Conservation (phyloP, 306 rosid species). For the Mimosa bimucronata region DNA sequence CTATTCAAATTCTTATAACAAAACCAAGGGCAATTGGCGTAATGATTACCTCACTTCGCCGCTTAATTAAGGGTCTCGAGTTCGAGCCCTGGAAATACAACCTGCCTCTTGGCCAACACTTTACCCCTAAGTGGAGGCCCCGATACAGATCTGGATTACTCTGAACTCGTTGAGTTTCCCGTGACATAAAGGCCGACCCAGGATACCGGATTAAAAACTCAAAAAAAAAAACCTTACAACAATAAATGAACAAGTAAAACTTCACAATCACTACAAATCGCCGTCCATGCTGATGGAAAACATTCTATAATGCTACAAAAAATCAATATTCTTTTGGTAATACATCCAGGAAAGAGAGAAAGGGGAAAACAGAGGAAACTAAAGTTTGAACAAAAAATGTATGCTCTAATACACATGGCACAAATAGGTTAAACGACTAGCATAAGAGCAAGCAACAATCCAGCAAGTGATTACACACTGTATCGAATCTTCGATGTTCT, state of each 20-base stretch:
- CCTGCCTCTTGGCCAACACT: too few relatives aligned
- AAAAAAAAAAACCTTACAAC: too few relatives aligned
- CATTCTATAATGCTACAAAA: constrained; percentile 25
- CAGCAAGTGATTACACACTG: constrained; percentile 45
- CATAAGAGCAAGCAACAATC: constrained; percentile 28
- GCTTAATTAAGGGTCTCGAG: too few relatives aligned
- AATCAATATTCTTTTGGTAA: constrained; percentile 17
- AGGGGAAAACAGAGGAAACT: background rate
- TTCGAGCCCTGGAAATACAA: too few relatives aligned
- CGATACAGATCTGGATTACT: too few relatives aligned
- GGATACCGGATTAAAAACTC: too few relatives aligned
- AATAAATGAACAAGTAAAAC: background rate
- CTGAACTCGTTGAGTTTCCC: too few relatives aligned
- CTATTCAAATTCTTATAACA: too few relatives aligned
- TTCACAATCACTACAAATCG: background rate
- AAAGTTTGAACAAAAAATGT: constrained; percentile 23
- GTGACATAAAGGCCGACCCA: too few relatives aligned
- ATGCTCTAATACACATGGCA: constrained; percentile 24
- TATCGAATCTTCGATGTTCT: constrained; percentile 76
- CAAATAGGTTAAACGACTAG: constrained; percentile 21
- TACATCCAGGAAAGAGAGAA: constrained; percentile 24
- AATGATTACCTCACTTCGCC: too few relatives aligned
- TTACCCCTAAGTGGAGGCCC: too few relatives aligned
- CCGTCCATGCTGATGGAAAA: constrained; percentile 21
- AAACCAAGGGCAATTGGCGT: too few relatives aligned